Base-by-base conservation (phyloP, 371 early-diverging fungal species). In the Sporodiniella umbellata region DNA sequence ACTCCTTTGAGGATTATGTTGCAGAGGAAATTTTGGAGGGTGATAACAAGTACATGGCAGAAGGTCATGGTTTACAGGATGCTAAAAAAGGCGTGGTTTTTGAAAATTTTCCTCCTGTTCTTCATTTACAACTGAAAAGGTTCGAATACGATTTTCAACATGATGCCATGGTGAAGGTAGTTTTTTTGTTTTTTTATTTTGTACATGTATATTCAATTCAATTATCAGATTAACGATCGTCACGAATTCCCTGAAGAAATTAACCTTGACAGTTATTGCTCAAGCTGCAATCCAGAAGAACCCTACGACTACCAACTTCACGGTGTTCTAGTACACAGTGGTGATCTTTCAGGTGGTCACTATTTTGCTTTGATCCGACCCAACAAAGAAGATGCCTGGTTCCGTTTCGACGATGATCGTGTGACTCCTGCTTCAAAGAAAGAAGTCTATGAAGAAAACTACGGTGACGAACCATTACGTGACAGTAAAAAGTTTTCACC, bases 41-140 rank as follows among this genome's bases (percentile, higher is more conserved):
- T n/a, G 98, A 98, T 21, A 99, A 99, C 83, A 91, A 91, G 64
- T 99, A 99, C 66, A 77, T 77, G 63, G 97, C 99, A 21, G 99
- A 99, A 64, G 93, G 90, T 15, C 82, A 90, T 72, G 99, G 99
- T 2, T 76, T 96, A 38, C 98, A 98, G 80, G 93, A 92, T 62
- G 99, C 99, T 22, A 86, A 87, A 47, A 99, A 98, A 64, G 96
- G 96, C 33, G 96, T 98, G 22, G 88, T 93, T 18, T 98, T 99
- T 66, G 87, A 88, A 54, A 77, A 79, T 22, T 92, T 99, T 58
- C 99, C 99, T 10, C 95, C 95, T 1, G 95, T 99, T 3, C 77
- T 99, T 33, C 99, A 99, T 65, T 71, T 99, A 48, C 98, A 99
- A 64, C 72, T 99, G 51, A 98, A 98, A 66, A 82, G 99, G 14